phyloP scores from a whole-genome alignment of 2,329 filamentous ascomycete genomes.

The Microdochium bolleyi region DNA sequence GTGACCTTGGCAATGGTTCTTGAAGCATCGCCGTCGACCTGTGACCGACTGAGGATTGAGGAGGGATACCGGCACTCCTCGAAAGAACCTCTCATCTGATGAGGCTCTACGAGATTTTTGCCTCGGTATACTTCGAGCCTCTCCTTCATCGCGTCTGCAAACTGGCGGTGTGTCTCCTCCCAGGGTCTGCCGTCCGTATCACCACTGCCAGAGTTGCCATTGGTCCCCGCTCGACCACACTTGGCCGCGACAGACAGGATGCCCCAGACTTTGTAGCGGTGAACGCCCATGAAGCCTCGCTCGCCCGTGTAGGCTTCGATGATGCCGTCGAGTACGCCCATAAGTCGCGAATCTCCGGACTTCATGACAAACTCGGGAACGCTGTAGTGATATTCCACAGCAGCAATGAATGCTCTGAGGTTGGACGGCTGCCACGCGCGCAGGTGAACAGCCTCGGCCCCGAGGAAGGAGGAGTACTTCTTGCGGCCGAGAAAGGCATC shows the following conservation, averaged over 20 bases:
- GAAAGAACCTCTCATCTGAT: constrained; percentile 46
- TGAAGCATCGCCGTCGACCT: constrained; percentile 35
- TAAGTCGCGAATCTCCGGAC: constrained; percentile 38
- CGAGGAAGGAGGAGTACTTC: constrained; percentile 43
- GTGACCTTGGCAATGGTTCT: constrained; percentile 40
- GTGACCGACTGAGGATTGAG: constrained; percentile 32
- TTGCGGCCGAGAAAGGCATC: constrained; percentile 45
- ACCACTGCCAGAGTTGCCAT: constrained; percentile 37
- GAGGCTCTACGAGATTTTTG: constrained; percentile 35
- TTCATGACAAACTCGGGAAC: constrained; percentile 44
- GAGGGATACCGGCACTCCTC: constrained; percentile 44
- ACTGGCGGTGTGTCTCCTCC: constrained; percentile 42
- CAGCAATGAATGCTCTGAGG: constrained; percentile 44
- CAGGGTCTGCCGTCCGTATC: constrained; percentile 33
- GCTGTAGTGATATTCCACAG: constrained; percentile 45
- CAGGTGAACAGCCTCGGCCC: constrained; percentile 41
- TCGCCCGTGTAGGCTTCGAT: constrained; percentile 48
- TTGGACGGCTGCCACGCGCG: constrained; percentile 47
- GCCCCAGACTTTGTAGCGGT: constrained; percentile 50
- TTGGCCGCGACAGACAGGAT: constrained; percentile 46
- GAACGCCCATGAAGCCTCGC: constrained; percentile 46
- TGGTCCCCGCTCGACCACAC: constrained; percentile 43
- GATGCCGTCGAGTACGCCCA: constrained; percentile 45
- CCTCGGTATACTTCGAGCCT: constrained; percentile 41
- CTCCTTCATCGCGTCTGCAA: constrained; percentile 47